Evolutionary conservation across 2,329 filamentous ascomycete species (phyloP).

Genomic region (Pestalotiopsis sp.): DNA sequence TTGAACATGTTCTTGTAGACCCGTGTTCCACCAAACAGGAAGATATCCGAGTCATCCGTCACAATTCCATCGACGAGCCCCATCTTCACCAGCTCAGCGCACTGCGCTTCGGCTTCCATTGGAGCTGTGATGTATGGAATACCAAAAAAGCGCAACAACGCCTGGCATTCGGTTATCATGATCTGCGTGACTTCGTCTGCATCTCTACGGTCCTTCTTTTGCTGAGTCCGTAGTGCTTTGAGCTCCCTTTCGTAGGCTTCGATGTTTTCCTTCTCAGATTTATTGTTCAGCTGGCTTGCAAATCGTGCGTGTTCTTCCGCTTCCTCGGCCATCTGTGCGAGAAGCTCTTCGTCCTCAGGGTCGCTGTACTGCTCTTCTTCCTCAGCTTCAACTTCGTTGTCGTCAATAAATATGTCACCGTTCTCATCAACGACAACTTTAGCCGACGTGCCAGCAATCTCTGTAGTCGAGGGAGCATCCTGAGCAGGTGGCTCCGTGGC

Average conservation of each 20-base stretch:
- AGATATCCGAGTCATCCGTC: constrained; percentile 95
- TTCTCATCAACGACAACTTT: constrained; percentile 26
- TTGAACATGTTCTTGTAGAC: constrained; percentile 99
- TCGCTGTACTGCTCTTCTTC: constrained; percentile 73
- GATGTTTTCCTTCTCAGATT: constrained; percentile 68
- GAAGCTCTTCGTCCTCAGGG: constrained; percentile 87
- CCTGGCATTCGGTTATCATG: constrained; percentile 95
- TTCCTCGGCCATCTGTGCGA: constrained; percentile 84
- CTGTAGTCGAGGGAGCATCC: constrained; percentile 21
- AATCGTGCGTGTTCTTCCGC: constrained; percentile 94
- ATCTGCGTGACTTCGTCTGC: constrained; percentile 96
- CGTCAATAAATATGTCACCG: constrained; percentile 46
- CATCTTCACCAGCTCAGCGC: constrained; percentile 83
- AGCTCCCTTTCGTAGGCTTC: constrained; percentile 87
- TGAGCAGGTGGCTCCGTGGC: constrained; percentile 25
- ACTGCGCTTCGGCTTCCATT: constrained; percentile 99
- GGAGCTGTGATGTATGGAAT: constrained; percentile 96
- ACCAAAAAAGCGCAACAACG: constrained; percentile 86
- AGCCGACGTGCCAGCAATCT: constrained; percentile 12
- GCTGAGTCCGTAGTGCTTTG: constrained; percentile 84
- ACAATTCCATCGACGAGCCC: constrained; percentile 96
- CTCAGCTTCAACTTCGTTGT: constrained; percentile 55
- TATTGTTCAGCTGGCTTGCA: constrained; percentile 82
- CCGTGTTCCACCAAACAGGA: constrained; percentile 92
- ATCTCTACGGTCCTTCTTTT: constrained; percentile 93